Evolutionary conservation across 2,329 filamentous ascomycete species (phyloP).

Genomic region (Lasiodiplodia hormozganensis): DNA sequence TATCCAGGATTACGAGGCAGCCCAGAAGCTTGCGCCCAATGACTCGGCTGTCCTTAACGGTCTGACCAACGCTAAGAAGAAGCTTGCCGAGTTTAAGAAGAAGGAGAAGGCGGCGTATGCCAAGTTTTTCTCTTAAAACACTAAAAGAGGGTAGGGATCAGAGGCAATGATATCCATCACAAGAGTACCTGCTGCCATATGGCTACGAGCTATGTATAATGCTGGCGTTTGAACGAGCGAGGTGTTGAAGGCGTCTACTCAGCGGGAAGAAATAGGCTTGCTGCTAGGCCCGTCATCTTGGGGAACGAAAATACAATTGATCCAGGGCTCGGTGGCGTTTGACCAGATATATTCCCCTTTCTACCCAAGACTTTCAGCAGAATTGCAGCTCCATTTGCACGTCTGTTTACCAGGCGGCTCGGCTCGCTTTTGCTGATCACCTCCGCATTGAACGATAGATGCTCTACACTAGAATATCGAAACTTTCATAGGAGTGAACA

Average conservation of each 20-base stretch:
- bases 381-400: not conserved
- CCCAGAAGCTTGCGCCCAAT: constrained; percentile 61
- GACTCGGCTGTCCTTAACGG: constrained; percentile 80
- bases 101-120: constrained; percentile 93
- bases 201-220: constrained; percentile 1
- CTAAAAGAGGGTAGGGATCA: not conserved
- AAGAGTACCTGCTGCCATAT: constrained; percentile 14
- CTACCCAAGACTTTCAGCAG: not conserved
- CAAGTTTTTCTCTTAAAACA: constrained; percentile 57
- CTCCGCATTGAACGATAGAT: too few species aligned
- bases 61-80: constrained; percentile 78
- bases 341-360: too few species aligned
- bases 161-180: constrained; percentile 10
- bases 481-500: too few species aligned
- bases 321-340: not conserved
- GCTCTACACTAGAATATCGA: too few species aligned
- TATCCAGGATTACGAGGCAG: constrained; percentile 52
- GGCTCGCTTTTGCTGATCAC: too few species aligned
- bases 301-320: not conserved
- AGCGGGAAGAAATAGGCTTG: constrained; percentile 1
- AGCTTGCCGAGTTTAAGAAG: constrained; percentile 72
- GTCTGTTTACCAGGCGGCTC: not conserved
- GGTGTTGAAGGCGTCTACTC: constrained; percentile 21
- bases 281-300: not conserved
- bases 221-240: constrained; percentile 20